Conservation (phyloP, 139 green algal species). For the Volvox reticuliferus region DNA sequence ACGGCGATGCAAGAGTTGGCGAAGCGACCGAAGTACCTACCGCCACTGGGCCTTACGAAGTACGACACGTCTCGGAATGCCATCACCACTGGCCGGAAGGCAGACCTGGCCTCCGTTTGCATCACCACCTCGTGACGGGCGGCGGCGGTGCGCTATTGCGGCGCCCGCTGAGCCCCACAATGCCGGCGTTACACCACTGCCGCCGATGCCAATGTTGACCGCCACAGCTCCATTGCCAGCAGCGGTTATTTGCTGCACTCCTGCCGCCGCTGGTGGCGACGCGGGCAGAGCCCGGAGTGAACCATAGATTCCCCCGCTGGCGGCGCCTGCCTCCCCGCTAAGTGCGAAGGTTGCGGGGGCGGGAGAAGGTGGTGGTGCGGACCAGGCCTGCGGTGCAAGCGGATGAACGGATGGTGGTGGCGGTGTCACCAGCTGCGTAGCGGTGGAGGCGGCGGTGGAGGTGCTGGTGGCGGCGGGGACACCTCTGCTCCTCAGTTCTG, state of each 20-base stretch:
- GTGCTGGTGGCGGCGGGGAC: neutral
- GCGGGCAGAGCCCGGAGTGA: neutral
- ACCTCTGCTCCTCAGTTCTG: neutral
- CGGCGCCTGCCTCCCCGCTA: neutral
- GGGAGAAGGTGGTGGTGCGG: neutral
- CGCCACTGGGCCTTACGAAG: conserved; percentile 13
- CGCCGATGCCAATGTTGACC: neutral
- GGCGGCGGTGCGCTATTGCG: neutral
- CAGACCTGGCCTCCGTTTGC: neutral
- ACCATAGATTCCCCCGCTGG: neutral
- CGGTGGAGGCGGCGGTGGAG: neutral
- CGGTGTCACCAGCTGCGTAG: neutral
- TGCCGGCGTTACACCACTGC: neutral
- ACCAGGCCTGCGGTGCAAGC: neutral
- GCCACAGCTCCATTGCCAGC: neutral
- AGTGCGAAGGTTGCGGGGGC: neutral
- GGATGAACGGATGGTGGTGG: neutral
- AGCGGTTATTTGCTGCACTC: neutral
- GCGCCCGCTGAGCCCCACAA: neutral
- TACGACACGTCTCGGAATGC: conserved; percentile 45
- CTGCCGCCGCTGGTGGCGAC: neutral
- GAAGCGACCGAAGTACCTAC: too few species aligned
- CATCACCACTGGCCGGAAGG: conserved; percentile 44
- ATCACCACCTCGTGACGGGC: neutral
- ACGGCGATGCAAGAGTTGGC: too few species aligned